A percentile compares a stretch with the other conserved stretches of the same genome.
Conservation (phyloP, 768 basidiomycete genomes). For the Clitopilus hobsonii region DNA sequence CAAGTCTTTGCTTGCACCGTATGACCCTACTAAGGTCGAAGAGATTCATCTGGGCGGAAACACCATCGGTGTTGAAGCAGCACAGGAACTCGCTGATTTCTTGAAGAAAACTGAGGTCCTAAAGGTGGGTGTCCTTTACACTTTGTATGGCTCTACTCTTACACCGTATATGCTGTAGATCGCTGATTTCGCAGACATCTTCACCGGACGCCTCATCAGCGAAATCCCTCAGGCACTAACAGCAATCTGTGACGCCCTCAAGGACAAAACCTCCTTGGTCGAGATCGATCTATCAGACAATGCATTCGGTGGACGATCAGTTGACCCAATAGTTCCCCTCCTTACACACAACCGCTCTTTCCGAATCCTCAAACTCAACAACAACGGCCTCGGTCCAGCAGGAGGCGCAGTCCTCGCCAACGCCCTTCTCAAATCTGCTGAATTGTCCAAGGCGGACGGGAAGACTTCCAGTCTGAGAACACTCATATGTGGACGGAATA, state of each 20-base stretch:
- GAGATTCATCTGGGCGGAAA: slow-evolving; percentile 95
- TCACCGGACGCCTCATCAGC: slow-evolving; percentile 91
- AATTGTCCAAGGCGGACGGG: slow-evolving; percentile 59
- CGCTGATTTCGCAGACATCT: slow-evolving; percentile 96
- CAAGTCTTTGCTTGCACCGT: slow-evolving; percentile 60
- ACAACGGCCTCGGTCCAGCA: slow-evolving; percentile 92
- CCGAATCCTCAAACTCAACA: slow-evolving; percentile 85
- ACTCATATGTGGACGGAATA: slow-evolving; percentile 91
- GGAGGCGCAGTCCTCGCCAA: slow-evolving; percentile 84
- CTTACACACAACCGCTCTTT: slow-evolving; percentile 78
- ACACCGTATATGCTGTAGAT: slow-evolving; percentile 42
- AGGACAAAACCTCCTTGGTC: slow-evolving; percentile 71
- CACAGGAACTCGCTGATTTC: slow-evolving; percentile 77
- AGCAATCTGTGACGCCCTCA: slow-evolving; percentile 84
- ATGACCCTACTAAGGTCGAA: slow-evolving; percentile 65
- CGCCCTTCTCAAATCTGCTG: slow-evolving; percentile 76
- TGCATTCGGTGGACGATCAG: slow-evolving; percentile 93
- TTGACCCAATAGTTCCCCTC: slow-evolving; percentile 90
- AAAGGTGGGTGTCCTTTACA: slow-evolving; percentile 47
- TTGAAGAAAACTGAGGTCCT: slow-evolving; percentile 62
- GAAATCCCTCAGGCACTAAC: slow-evolving; percentile 91
- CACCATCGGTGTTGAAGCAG: slow-evolving; percentile 89
- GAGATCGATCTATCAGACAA: slow-evolving; percentile 94
- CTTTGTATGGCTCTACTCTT: background rate
- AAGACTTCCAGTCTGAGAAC: slow-evolving; percentile 67